Conservation (phyloP, 2,329 filamentous ascomycete genomes). For the Ascosphaera acerosa region DNA sequence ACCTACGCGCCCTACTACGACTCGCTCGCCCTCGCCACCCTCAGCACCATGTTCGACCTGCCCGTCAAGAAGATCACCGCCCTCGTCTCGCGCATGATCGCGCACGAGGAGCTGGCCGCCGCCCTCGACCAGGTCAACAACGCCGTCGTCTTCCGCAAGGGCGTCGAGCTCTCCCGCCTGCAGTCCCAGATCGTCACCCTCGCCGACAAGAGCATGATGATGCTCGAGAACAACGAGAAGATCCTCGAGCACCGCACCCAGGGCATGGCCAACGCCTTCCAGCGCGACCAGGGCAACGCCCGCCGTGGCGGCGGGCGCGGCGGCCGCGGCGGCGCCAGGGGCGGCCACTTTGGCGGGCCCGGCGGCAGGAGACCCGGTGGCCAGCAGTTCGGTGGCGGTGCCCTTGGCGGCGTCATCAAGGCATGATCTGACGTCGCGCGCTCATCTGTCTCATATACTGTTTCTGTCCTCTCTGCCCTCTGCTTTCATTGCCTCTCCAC, state of each 20-base stretch:
- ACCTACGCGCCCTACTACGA: conserved; percentile 99
- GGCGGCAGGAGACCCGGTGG: conserved; percentile 22
- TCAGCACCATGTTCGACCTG: conserved; percentile 89
- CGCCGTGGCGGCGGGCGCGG: conserved; percentile 37
- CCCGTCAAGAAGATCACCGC: conserved; percentile 75
- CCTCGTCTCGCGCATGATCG: conserved; percentile 97
- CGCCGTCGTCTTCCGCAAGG: conserved; percentile 97
- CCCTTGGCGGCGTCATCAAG: conserved; percentile 26
- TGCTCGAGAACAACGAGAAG: conserved; percentile 94
- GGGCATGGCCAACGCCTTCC: conserved; percentile 84
- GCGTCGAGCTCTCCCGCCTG: conserved; percentile 84
- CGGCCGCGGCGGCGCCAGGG: conserved; percentile 26
- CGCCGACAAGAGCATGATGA: conserved; percentile 81
- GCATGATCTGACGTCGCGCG: conserved; percentile 15
- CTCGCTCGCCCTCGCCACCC: conserved; percentile 63
- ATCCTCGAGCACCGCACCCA: conserved; percentile 92
- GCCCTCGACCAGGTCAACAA: conserved; percentile 94
- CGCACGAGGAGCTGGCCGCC: conserved; percentile 88
- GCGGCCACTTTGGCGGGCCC: conserved; percentile 15
- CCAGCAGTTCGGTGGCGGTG: conserved; percentile 25
- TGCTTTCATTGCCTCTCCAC: conserved; percentile 6
- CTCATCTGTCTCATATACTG: conserved; percentile 2
- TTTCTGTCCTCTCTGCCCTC: conserved; percentile 2
- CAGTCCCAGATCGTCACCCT: conserved; percentile 87
- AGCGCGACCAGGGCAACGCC: conserved; percentile 62